Evolutionary conservation across 2,329 filamentous ascomycete genomes (phyloP).

Genomic region (Pyrenophora tritici-repentis): DNA sequence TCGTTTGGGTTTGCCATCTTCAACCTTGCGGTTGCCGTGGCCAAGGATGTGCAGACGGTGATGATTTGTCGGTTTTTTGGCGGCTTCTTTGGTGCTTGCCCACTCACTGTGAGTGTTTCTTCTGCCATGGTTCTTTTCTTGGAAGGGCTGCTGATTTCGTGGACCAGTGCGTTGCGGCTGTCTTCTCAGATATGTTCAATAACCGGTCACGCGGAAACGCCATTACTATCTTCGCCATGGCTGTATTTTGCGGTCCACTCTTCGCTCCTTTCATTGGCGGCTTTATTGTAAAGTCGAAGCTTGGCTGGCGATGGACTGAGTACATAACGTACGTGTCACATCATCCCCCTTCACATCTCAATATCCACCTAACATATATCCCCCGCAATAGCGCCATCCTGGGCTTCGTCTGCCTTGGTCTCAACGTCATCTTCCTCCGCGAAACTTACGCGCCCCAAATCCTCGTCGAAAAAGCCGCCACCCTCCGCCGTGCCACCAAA

Average conservation of each 20-base stretch:
- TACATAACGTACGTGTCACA: constrained; percentile 52
- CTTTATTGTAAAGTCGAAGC: constrained; percentile 56
- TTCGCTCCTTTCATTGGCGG: constrained; percentile 61
- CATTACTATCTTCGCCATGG: constrained; percentile 58
- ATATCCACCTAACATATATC: not conserved
- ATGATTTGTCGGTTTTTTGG: constrained; percentile 59
- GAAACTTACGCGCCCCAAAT: constrained; percentile 65
- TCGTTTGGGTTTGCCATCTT: constrained; percentile 59
- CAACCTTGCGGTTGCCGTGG: constrained; percentile 54
- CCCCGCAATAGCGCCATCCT: constrained; percentile 50
- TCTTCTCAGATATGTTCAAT: constrained; percentile 62
- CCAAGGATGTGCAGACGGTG: constrained; percentile 59
- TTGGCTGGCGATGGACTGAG: constrained; percentile 62
- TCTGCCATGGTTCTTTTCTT: too few relatives aligned
- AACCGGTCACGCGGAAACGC: constrained; percentile 50
- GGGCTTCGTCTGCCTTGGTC: constrained; percentile 56
- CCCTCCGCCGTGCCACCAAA: constrained; percentile 60
- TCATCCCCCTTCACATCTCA: not conserved
- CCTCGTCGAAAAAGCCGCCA: constrained; percentile 60
- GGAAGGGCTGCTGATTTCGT: too few relatives aligned
- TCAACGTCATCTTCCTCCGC: constrained; percentile 60
- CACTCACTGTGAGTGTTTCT: constrained; percentile 52
- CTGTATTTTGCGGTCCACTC: constrained; percentile 58
- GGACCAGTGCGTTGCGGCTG: constrained; percentile 53
- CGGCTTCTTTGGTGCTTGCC: constrained; percentile 60